Base-by-base conservation (phyloP, 179 eudicot genomes). In the Spergularia azorica region DNA sequence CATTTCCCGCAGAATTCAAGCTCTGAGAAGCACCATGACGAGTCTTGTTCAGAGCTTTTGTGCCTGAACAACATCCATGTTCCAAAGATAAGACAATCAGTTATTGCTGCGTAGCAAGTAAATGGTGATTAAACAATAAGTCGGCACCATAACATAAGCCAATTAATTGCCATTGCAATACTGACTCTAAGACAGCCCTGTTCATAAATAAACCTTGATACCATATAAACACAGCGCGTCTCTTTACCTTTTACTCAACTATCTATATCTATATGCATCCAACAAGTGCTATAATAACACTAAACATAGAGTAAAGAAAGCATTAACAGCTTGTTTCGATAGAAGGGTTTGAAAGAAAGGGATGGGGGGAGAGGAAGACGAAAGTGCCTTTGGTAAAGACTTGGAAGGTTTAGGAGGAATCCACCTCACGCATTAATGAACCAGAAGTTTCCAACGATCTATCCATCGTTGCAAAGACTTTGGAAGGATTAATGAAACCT, bases 21-120 rank as follows among this genome's bases (percentile, higher is more conserved):
- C 72, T 77, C 59, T 76, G 67, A 18, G 76, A 71, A 39, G 79
- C 74, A 50, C 80, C 69, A 58, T 64, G 67, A 56, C 63, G 89
- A 68, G 91, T 90, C 80, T 77, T 90, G 84, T 87, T 93, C 78
- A 95, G 86, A 75, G 97, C 90, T 79, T 82, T 90, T 32, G 72
- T 86, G 72, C 97, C 98, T 95, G 86, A 75, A 89, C 70, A 75
- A 41, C 20, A 75, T 52, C 43, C 41, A 26, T 5, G 5, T 26
- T 51, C 60, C 60, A 69, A 67, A 50, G 21, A 1, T 12, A 14
- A 65, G 17, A 17, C 20, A 77, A 46, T 55, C 10, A 69, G 63
- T 5, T 32, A 46, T 43, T 32, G 67, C 14, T 17, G 8, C 9
- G 15, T 10, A 18, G n/a, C 57, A 52, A 56, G 48, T 32, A 1